Evolutionary conservation across 805 yeast species (phyloP).

Genomic region (Teunomyces stri): DNA sequence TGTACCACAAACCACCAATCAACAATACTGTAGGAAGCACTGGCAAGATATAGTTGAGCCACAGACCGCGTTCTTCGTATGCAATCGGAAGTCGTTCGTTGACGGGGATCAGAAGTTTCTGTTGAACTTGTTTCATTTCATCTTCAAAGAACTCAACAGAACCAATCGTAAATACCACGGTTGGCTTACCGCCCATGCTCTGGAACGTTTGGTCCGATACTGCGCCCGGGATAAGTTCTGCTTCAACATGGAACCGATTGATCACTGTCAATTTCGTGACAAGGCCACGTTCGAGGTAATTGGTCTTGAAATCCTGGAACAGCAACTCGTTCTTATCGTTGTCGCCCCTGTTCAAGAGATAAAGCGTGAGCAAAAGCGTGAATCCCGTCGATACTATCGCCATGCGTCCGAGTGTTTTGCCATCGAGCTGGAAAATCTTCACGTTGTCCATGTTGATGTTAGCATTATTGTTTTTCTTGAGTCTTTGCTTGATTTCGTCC

Average conservation of each 20-base stretch:
- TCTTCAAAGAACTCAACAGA: conserved; percentile 84
- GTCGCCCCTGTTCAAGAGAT: conserved; percentile 11
- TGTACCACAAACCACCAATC: conserved; percentile 74
- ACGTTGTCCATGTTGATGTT: conserved; percentile 27
- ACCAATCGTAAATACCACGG: conserved; percentile 80
- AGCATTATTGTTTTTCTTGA: conserved; percentile 26
- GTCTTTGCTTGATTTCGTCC: conserved; percentile 31
- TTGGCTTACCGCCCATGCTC: conserved; percentile 34
- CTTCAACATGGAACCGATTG: conserved; percentile 70
- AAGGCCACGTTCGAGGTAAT: conserved; percentile 71
- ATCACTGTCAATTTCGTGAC: conserved; percentile 73
- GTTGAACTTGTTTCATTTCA: conserved; percentile 72
- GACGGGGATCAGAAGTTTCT: conserved; percentile 61
- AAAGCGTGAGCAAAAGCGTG: conserved; percentile 19
- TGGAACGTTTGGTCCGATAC: conserved; percentile 41
- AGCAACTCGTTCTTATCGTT: conserved; percentile 37
- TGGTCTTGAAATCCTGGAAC: conserved; percentile 83
- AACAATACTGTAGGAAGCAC: conserved; percentile 78
- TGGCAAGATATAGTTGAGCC: conserved; percentile 62
- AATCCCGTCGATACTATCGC: conserved; percentile 14
- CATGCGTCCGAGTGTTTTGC: conserved; percentile 8
- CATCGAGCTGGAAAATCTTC: conserved; percentile 26
- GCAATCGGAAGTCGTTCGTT: conserved; percentile 74
- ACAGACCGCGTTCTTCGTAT: conserved; percentile 66
- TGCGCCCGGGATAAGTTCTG: conserved; percentile 52